Evolutionary conservation across 75 land plant genomes (phyloP), one percentile per base, ranked within the genome.

Genomic region (Pseudotsuga menziesii): DNA sequence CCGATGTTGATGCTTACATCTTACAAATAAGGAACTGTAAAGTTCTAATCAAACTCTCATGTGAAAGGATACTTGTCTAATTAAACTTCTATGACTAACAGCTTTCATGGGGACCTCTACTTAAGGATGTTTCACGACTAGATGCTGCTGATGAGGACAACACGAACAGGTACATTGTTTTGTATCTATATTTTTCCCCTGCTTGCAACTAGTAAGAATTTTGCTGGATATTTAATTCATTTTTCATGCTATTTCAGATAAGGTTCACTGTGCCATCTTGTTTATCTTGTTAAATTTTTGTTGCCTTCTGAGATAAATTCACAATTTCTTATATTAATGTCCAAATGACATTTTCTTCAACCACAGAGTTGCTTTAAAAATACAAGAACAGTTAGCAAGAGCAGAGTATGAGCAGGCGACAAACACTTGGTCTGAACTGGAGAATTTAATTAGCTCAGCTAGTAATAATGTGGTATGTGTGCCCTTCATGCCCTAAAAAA

Each of bases 61-160:
- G 23, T 36, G 48, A 48, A 12, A 26, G 20, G 2, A 15, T 55
- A 26, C 13, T 73, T 56, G 48, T 25, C 57, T 73, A 73, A 73
- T 56, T 27, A 15, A 25, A 23, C 39, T 26, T 77, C n/a, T 5
- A 71, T 4, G 20, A 73, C 59, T 36, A 62, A 78, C 81, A 94
- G 98, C 75, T 84, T 69, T 91, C 95, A 56, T 95, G 98, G 98
- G 95, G 91, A 9, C 95, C 98, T 80, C 83, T 95, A 12, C 88
- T 95, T 17, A 83, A 80, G 74, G 88, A 86, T 57, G 81, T 95
- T 20, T 95, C 98, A n/a, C 41, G 91, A 82, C 62, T 95, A 16
- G 98, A 93, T 80, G 75, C 73, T 41, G 81, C 74, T 41, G 93
- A 80, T 2, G 55, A 59, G 56, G 25, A 63, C 25, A 72, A 61